A percentile compares a stretch with the other conserved stretches of the same genome.
phyloP scores from a whole-genome alignment of 805 yeast genomes.

The Candida khao-thaluensis region DNA sequence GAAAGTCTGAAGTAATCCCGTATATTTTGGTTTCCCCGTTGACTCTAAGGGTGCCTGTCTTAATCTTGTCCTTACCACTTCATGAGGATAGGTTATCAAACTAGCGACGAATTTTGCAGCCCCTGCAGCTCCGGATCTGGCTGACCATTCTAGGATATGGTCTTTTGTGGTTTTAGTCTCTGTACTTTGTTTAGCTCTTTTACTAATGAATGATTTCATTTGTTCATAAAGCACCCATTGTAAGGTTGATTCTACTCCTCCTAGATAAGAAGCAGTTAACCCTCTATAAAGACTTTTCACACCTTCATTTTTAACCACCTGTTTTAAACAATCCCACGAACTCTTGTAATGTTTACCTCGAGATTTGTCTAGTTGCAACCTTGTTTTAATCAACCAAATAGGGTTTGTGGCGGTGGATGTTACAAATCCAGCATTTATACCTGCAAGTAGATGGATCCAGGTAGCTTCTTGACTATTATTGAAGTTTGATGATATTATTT shows the following conservation, averaged over 20 bases:
- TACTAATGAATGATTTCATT: constrained; percentile 70
- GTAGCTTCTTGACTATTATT: constrained; percentile 78
- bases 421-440: constrained; percentile 87
- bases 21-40: constrained; percentile 80
- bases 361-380: constrained; percentile 86
- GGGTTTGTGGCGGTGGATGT: constrained; percentile 98
- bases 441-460: constrained; percentile 81
- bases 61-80: constrained; percentile 91
- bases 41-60: constrained; percentile 85
- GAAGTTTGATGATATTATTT: constrained; percentile 60
- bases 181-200: constrained; percentile 39
- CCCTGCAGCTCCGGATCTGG: constrained; percentile 97
- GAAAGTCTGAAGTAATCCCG: constrained; percentile 87
- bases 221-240: constrained; percentile 98
- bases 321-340: constrained; percentile 78
- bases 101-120: constrained; percentile 93
- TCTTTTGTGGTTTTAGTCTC: constrained; percentile 51
- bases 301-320: constrained; percentile 77
- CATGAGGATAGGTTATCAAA: constrained; percentile 92
- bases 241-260: constrained; percentile 86
- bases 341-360: constrained; percentile 67
- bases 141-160: constrained; percentile 82
- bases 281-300: constrained; percentile 80
- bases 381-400: constrained; percentile 93
- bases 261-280: constrained; percentile 90